phyloP scores from a whole-genome alignment of 2,329 filamentous ascomycete species.

The Penicillium nordicum region DNA sequence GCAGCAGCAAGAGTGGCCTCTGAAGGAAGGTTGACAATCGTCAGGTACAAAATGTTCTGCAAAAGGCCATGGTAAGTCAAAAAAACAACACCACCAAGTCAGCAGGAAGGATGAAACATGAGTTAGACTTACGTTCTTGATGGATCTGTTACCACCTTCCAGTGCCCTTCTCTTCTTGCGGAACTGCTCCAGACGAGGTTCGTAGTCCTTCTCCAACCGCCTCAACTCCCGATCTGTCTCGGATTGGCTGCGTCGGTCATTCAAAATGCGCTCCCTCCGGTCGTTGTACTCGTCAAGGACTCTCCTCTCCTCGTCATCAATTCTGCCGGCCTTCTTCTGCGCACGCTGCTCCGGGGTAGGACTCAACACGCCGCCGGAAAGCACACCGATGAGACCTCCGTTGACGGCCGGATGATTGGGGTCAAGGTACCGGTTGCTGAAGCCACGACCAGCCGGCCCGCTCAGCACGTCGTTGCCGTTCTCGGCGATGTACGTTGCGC shows the following conservation, averaged over 20 bases:
- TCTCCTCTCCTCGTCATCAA: background rate
- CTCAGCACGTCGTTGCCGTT: background rate
- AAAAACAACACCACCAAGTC: background rate
- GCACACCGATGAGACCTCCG: slow-evolving; percentile 44
- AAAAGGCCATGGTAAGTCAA: background rate
- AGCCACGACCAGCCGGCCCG: slow-evolving; percentile 20
- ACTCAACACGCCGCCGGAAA: slow-evolving; percentile 41
- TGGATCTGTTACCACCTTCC: background rate
- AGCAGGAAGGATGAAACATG: background rate
- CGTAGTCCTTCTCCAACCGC: background rate
- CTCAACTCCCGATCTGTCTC: background rate
- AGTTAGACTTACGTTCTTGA: background rate
- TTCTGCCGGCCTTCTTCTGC: background rate
- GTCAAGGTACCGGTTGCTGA: slow-evolving; percentile 48
- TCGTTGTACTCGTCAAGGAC: background rate
- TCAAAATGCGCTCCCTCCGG: background rate
- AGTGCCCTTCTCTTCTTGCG: background rate
- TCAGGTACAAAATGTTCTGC: background rate
- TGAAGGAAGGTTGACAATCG: background rate
- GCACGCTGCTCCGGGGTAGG: background rate
- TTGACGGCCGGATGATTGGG: slow-evolving; percentile 50
- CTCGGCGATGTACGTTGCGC: background rate
- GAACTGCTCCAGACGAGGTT: background rate
- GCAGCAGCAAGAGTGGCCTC: background rate
- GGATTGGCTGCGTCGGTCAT: background rate